Evolutionary conservation across 352 stramenopile genomes (phyloP), one percentile per base, ranked within the genome.

Genomic region (Halophytophthora batemanensis): DNA sequence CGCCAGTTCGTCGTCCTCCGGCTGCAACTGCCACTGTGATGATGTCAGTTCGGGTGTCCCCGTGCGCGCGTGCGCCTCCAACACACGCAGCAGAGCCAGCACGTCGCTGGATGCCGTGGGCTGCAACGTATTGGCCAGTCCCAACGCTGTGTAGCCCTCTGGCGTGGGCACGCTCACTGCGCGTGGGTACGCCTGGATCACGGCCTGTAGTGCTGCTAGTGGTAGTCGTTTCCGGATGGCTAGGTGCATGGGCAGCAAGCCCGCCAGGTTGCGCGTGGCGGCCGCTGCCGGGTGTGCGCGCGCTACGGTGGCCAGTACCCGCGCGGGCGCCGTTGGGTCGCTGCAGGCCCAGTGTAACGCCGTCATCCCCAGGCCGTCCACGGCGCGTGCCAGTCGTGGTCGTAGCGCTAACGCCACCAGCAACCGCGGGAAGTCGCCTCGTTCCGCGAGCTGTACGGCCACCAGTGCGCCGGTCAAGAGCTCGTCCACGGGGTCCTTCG

Each of bases 261-360:
- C 81, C 8, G 69, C 74, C 42, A 84, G 64, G 45, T 83, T 92
- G 13, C 62, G 66, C 13, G 61, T 53, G 1, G 63, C 58, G 4
- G 71, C 71, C 2, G 74, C 70, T 7, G 56, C 37, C 11, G 74
- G 67, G 45, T 82, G 67, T 5, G 66, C 72, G 14, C 82, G 60
- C 37, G 86, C 68, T 7, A 92, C 58, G 13, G 66, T 64, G n/a
- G 75, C 48, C 23, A 90, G 48, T 5, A 82, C 74, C 12, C 61
- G 74, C 40, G 71, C 46, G 39, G 77, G 62, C 15, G 77, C 80
- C 42, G 56, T 61, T 5, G 66, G 45, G 22, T 85, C 74, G 15
- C 76, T 90, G 55, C 82, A 93, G 43, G 80, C 64, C 82, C 82
- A 93, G 53, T 93, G 82, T n/a, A 93, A 64, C 41, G 80, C 71